Conservation (phyloP, 176 grass and related monocot genomes). For the Typha latifolia region DNA sequence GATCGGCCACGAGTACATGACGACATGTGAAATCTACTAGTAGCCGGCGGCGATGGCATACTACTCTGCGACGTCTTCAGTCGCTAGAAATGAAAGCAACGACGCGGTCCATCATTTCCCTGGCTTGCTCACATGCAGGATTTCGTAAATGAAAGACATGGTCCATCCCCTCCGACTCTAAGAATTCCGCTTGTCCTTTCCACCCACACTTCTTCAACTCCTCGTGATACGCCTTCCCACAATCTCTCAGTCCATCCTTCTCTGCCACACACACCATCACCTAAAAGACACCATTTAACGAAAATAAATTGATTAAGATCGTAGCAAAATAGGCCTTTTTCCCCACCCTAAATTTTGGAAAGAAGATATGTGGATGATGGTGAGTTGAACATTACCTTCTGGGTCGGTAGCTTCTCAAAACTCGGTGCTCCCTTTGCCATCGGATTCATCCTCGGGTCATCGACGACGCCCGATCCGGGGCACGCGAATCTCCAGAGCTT, state of each 20-base stretch:
- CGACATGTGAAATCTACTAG: no score
- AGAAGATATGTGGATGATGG: no score
- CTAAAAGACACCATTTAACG: no score
- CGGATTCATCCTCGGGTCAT: conserved; percentile 52
- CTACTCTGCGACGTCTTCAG: no score
- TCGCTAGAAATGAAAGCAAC: conserved; percentile 20
- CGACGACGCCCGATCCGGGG: conserved; percentile 13
- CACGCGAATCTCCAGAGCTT: conserved; percentile 30
- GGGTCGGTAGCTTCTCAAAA: not conserved
- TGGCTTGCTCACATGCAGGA: conserved; percentile 25
- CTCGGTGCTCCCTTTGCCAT: conserved; percentile 11
- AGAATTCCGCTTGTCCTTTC: conserved; percentile 16
- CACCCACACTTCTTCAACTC: conserved; percentile 15
- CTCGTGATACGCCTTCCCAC: conserved; percentile 37
- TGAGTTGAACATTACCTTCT: not conserved
- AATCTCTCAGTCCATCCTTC: conserved; percentile 23
- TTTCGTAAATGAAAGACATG: conserved; percentile 45
- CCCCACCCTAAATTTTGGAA: no score
- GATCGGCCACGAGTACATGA: no score
- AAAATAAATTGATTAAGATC: no score
- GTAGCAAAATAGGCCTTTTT: no score
- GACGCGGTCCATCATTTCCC: conserved; percentile 24
- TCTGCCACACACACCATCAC: conserved; percentile 30
- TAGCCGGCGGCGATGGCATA: no score
- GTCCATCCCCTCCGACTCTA: conserved; percentile 32